Evolutionary conservation across 495 filamentous ascomycete species (phyloP).

Genomic region (Aspergillus funiculosus): DNA sequence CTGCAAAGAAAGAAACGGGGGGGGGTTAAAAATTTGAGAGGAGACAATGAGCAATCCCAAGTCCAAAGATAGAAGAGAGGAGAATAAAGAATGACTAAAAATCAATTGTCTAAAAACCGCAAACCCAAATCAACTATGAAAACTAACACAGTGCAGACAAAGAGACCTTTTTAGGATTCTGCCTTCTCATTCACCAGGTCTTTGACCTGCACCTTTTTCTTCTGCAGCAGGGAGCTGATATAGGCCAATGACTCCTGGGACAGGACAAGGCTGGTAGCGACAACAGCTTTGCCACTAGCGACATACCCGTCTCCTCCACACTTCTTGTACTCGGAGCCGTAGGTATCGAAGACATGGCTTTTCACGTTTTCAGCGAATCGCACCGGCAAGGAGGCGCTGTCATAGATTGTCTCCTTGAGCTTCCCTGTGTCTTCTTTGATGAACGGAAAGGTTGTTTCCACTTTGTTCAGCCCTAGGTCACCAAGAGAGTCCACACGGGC

Average conservation of each 20-base stretch:
- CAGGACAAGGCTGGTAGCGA: constrained; percentile 69
- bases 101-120: constrained; percentile 5
- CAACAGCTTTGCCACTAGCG: constrained; percentile 64
- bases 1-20: constrained; percentile 1
- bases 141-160: constrained; percentile 12
- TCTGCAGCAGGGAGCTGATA: constrained; percentile 50
- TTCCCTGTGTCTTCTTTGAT: constrained; percentile 83
- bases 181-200: constrained; percentile 51
- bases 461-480: constrained; percentile 62
- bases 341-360: constrained; percentile 68
- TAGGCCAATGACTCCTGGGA: constrained; percentile 58
- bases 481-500: constrained; percentile 74
- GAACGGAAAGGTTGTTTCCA: constrained; percentile 76
- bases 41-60: not conserved
- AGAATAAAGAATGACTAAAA: constrained; percentile 2
- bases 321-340: constrained; percentile 70
- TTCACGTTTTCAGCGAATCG: constrained; percentile 61
- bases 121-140: constrained; percentile 9
- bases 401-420: constrained; percentile 60
- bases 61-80: constrained; percentile 5
- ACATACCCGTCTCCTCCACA: constrained; percentile 62
- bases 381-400: constrained; percentile 60
- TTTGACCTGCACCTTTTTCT: constrained; percentile 58
- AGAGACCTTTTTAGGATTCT: constrained; percentile 23
- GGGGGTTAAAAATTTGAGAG: constrained; percentile 6